Percentiles rank a stretch among this genome's conserved stretches.
These are phyloP conservation scores for Aspergillus sclerotiicarbonarius DNA, from an alignment of 495 filamentous ascomycete genomes.

Conservation along the genomic window DNA sequence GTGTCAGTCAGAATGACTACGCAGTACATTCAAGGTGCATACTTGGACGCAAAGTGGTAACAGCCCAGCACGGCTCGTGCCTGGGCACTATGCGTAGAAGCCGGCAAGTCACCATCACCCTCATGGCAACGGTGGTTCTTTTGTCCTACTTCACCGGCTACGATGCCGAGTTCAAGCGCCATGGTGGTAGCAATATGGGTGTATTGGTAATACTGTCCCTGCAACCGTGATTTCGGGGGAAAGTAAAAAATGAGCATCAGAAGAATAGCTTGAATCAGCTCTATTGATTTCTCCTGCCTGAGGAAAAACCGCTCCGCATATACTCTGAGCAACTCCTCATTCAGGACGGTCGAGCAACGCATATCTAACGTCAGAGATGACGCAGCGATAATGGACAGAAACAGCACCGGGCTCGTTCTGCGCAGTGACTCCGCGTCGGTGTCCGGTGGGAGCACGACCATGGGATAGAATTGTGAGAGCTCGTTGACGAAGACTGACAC, in stretches of 20 bases:
- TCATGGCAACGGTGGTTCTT: conserved; percentile 1
- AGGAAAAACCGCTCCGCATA: conserved; percentile 1
- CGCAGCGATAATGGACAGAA: background rate
- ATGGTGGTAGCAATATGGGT: conserved; percentile 1
- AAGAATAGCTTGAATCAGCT: background rate
- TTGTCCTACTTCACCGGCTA: background rate
- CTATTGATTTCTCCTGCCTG: background rate
- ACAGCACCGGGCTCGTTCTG: background rate
- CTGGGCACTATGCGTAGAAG: background rate
- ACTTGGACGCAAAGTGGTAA: conserved; percentile 2
- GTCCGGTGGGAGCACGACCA: background rate
- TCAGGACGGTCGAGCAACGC: background rate
- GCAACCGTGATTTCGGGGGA: conserved; percentile 1
- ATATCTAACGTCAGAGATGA: background rate
- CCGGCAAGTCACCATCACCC: background rate
- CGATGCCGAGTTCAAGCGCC: background rate
- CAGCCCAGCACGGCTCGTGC: conserved; percentile 3
- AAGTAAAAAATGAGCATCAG: conserved; percentile 2
- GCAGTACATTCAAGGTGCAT: background rate
- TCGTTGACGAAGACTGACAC: background rate
- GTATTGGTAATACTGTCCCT: conserved; percentile 5
- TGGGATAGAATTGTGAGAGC: background rate
- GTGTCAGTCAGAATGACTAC: background rate
- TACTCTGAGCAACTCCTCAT: background rate
- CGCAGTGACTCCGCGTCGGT: background rate